Base-by-base conservation (phyloP, 129 eudicot genomes). In the Flaveria robusta region DNA sequence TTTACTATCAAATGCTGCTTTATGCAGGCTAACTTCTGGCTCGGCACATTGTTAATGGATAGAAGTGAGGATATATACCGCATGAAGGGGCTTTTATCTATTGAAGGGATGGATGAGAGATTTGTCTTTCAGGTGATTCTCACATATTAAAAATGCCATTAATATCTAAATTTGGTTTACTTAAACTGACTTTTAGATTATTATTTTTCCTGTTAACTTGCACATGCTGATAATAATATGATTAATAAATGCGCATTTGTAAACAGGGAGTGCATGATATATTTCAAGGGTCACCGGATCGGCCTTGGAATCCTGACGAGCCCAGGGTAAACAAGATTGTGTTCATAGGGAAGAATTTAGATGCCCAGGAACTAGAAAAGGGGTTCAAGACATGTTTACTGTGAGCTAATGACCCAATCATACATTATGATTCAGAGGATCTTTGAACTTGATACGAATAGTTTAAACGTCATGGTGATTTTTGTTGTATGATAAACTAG, bases 281-380 rank as follows among this genome's bases (percentile, higher is more conserved):
- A 81, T 94, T 94, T 77, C 99, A 94, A 83, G 99, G 99, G 66
- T 94, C 99, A 23, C 99, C 99, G 1, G 99, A 94, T 34, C 85
- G 97, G 45, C 74, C 55, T 39, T 94, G 99, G 99, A 82, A 80
- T 7, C 77, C 91, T n/a, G 88, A 94, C 3, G 99, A 94, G 72
- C 63, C 89, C 45, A 84, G 96, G 79, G 77, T 83, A 14, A 95
- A 91, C 86, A 95, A 95, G 92, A 84, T 95, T 3, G 99, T 95
- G 72, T 95, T 91, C 81, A 95, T 95, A 20, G 97, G 99, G 51
- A 95, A 95, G 72, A 91, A 91, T 75, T 87, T 95, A 84, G 87
- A 95, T 56, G 66, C 67, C 2, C 34, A 89, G 72, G 96, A 95
- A 76, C 14, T 95, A 66, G 96, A 95, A 74, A 65, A 91, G 77